Evolutionary conservation across 2,329 filamentous ascomycete genomes (phyloP).

Genomic region (Tricladium varicosporioides): DNA sequence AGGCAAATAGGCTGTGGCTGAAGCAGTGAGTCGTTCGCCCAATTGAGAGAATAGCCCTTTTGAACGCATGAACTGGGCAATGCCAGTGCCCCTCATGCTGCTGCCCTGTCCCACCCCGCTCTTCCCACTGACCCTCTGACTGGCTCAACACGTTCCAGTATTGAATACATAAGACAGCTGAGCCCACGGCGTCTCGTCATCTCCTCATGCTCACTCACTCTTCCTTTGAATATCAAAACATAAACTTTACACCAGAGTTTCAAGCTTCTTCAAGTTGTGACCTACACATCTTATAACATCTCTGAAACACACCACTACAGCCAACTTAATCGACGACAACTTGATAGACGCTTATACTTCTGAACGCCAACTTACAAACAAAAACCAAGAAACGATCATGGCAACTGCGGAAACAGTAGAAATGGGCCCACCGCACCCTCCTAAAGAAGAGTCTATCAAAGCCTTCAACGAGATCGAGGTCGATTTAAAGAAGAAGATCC

Average conservation of each 20-base stretch:
- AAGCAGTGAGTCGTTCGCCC: background rate
- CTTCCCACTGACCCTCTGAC: background rate
- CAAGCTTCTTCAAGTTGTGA: background rate
- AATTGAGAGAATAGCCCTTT: background rate
- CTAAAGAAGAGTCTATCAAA: conserved; percentile 51
- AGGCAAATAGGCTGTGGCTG: background rate
- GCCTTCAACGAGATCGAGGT: conserved; percentile 48
- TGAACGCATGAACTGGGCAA: conserved; percentile 9
- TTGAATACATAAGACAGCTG: conserved; percentile 1
- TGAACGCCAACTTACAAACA: background rate
- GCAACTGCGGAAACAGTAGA: conserved; percentile 49
- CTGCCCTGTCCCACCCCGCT: background rate
- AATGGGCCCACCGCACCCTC: conserved; percentile 38
- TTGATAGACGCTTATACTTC: background rate
- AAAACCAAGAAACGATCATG: conserved; percentile 18
- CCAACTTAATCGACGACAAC: background rate
- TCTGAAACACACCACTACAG: background rate
- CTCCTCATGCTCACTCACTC: background rate
- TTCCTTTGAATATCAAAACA: background rate
- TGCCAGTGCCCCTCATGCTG: conserved; percentile 5
- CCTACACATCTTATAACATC: background rate
- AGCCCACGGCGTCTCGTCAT: background rate
- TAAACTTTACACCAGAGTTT: background rate
- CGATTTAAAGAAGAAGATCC: conserved; percentile 50
- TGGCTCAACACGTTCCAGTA: background rate